Evolutionary conservation across 1,284 basidiomycete genomes (phyloP).

Genomic region (Ustilago bromivora): DNA sequence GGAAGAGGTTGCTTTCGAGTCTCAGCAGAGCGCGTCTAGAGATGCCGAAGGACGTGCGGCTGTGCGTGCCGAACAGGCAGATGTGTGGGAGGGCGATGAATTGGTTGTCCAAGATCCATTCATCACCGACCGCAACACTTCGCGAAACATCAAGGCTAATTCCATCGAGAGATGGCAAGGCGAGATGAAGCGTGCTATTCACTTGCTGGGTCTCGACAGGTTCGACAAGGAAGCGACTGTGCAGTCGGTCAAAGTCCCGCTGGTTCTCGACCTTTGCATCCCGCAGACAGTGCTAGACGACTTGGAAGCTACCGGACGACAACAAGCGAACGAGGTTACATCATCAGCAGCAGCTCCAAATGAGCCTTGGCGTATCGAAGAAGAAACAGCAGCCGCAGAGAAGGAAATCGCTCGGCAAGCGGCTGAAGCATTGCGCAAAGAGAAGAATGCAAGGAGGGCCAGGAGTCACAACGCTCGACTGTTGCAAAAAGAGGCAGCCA

Average conservation of each 20-base stretch:
- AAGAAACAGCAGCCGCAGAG: constrained; percentile 19
- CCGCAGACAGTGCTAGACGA: constrained; percentile 15
- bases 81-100: constrained; percentile 58
- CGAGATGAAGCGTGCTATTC: constrained; percentile 29
- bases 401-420: constrained; percentile 26
- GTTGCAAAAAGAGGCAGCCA: constrained; percentile 31
- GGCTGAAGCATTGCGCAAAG: constrained; percentile 12
- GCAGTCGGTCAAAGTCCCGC: constrained; percentile 14
- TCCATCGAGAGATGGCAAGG: constrained; percentile 27
- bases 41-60: constrained; percentile 16
- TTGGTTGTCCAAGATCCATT: constrained; percentile 70
- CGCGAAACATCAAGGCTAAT: constrained; percentile 57
- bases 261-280: constrained; percentile 34
- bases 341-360: neutral
- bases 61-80: constrained; percentile 51
- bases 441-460: constrained; percentile 20
- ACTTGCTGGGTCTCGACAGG: constrained; percentile 11
- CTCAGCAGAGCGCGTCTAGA: constrained; percentile 9
- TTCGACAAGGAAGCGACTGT: neutral
- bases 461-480: constrained; percentile 24
- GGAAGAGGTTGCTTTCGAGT: neutral
- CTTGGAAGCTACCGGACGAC: neutral
- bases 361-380: constrained; percentile 18
- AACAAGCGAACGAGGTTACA: neutral
- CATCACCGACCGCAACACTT: constrained; percentile 68